Evolutionary conservation across 2,329 filamentous ascomycete genomes (phyloP), one percentile per base, ranked within the genome.

Genomic region (Fonsecaea monophora): DNA sequence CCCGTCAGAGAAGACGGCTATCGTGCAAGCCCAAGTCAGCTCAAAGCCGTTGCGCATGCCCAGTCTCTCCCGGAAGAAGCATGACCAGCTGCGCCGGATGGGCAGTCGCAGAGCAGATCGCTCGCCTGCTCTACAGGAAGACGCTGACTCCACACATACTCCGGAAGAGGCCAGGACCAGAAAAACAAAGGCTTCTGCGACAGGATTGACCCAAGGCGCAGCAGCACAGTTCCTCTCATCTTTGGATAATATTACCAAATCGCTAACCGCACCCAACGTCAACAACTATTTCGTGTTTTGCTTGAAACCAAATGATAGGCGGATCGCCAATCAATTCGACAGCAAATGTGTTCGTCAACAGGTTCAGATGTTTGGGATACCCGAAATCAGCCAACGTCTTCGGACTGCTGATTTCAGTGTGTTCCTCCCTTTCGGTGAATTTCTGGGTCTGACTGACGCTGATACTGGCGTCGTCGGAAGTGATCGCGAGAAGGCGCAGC

Each of bases 211-310:
- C 60, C 92, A 97, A 77, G 94, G 95, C 56, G 94, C 94, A 15
- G 92, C 95, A 0, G 93, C 91, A 1, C 95, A 99, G 77, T 99
- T 97, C 79, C 82, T 99, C 25, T 88, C 91, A 0, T 91, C 94
- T 0, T 83, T 99, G 32, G 92, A 97, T 71, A 96, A 95, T 67
- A 92, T 99, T 65, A 96, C 90, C 66, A 94, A 94, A 73, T 94
- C 92, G 1, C 83, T 99, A 53, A 90, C 88, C 2, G 88, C 91
- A 2, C 87, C 90, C 3, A 92, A 93, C 75, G 91, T 93, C 10
- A 99, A 99, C 75, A 87, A 91, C 0, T 99, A 99, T 79, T 98
- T 97, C 73, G 87, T 99, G 53, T 97, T 99, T 79, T 99, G 95
- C 75, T 81, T 99, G 70, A 99, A 99, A 80, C 94, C 95, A 25